Conservation (phyloP, 768 basidiomycete genomes). For the Phaffia tasmanica region DNA sequence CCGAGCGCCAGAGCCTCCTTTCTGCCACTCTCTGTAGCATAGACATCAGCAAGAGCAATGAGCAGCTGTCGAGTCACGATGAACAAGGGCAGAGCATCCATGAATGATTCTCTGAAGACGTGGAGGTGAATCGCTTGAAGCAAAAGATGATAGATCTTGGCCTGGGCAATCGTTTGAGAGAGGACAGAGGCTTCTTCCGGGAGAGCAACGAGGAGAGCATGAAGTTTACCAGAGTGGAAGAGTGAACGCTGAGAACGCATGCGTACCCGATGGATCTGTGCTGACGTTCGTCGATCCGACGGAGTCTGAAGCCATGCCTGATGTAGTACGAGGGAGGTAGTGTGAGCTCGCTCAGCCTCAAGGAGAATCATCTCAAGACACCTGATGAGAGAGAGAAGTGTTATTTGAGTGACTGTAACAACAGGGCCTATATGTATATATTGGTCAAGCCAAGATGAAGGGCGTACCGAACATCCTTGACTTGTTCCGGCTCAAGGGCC, state of each 20-base stretch:
- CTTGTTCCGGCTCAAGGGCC: constrained; percentile 52
- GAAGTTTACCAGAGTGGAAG: constrained; percentile 63
- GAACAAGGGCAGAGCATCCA: constrained; percentile 57
- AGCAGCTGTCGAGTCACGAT: constrained; percentile 66
- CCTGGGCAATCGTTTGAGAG: constrained; percentile 53
- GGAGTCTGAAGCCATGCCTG: constrained; percentile 46
- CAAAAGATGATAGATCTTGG: constrained; percentile 64
- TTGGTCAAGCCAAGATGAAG: neutral
- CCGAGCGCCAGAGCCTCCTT: constrained; percentile 68
- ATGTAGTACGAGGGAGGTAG: constrained; percentile 69
- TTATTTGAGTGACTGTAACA: no score
- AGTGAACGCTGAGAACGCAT: constrained; percentile 63
- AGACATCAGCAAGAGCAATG: constrained; percentile 44
- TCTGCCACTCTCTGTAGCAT: constrained; percentile 37
- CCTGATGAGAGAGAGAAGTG: constrained; percentile 25
- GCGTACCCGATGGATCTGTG: constrained; percentile 48
- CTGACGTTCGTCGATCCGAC: constrained; percentile 45
- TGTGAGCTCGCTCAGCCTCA: constrained; percentile 86
- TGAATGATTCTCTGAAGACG: constrained; percentile 62
- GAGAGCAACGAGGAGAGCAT: constrained; percentile 42
- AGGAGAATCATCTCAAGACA: constrained; percentile 66
- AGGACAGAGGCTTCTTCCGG: constrained; percentile 33
- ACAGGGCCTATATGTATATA: no score
- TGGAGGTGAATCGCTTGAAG: constrained; percentile 66
- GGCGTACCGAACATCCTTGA: constrained; percentile 76